These are phyloP conservation scores for Lichtheimia corymbifera DNA, from an alignment of 371 early-diverging fungal genomes.

Conservation along the genomic window DNA sequence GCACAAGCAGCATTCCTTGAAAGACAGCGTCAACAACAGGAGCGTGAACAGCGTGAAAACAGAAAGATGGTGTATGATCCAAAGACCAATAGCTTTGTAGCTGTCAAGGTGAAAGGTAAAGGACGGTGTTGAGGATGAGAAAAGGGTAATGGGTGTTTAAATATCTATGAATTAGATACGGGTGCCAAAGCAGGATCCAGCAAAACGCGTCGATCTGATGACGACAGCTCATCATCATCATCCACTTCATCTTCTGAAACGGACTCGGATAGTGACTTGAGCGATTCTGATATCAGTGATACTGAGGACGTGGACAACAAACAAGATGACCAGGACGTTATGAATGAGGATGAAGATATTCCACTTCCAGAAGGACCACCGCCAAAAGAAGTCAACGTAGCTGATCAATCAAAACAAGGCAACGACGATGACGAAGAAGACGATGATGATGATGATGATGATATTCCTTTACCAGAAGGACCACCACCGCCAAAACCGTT, in stretches of 20 bases:
- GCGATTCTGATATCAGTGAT: constrained; percentile 17
- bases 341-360: constrained; percentile 14
- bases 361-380: constrained; percentile 18
- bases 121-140: neutral
- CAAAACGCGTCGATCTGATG: neutral
- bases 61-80: constrained; percentile 50
- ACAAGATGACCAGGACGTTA: constrained; percentile 10
- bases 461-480: constrained; percentile 47
- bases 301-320: constrained; percentile 6
- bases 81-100: constrained; percentile 43
- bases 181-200: neutral
- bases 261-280: too few species aligned
- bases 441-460: constrained; percentile 41
- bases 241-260: neutral
- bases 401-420: neutral
- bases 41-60: constrained; percentile 35
- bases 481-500: constrained; percentile 47
- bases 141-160: neutral
- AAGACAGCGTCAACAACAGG: constrained; percentile 36
- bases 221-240: neutral
- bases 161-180: neutral
- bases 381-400: constrained; percentile 1
- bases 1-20: constrained; percentile 44
- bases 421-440: constrained; percentile 23
- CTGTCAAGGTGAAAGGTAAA: constrained; percentile 42